phyloP scores from a whole-genome alignment of 805 yeast species.

The Hanseniaspora lachancei region DNA sequence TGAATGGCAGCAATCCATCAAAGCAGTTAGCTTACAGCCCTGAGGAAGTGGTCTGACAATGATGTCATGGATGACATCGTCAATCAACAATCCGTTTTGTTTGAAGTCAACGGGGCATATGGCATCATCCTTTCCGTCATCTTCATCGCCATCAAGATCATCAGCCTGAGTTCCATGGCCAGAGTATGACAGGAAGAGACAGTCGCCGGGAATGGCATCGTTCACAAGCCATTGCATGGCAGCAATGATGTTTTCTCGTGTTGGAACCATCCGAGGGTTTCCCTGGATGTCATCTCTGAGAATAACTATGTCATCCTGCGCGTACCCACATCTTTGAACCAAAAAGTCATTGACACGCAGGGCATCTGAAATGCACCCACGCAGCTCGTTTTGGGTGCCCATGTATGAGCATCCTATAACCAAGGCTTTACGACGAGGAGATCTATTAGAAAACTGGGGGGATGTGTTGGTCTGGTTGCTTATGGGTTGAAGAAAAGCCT shows the following conservation, averaged over 20 bases:
- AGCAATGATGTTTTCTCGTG: constrained; percentile 52
- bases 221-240: constrained; percentile 75
- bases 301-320: constrained; percentile 43
- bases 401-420: constrained; percentile 68
- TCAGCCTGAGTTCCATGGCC: constrained; percentile 74
- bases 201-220: constrained; percentile 63
- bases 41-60: constrained; percentile 57
- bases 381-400: constrained; percentile 45
- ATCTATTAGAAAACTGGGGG: constrained; percentile 38
- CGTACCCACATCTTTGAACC: constrained; percentile 34
- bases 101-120: constrained; percentile 66
- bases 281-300: constrained; percentile 44
- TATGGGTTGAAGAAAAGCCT: constrained; percentile 19
- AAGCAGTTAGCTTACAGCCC: constrained; percentile 66
- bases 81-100: constrained; percentile 52
- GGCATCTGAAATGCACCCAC: constrained; percentile 76
- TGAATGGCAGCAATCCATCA: constrained; percentile 78
- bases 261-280: constrained; percentile 41
- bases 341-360: constrained; percentile 38
- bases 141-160: constrained; percentile 64
- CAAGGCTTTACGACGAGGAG: constrained; percentile 59
- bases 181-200: constrained; percentile 68
- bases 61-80: constrained; percentile 59
- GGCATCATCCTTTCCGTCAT: constrained; percentile 57
- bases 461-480: constrained; percentile 29